Conservation (phyloP, 2,329 filamentous ascomycete species). For the Fusarium cyanostomum region DNA sequence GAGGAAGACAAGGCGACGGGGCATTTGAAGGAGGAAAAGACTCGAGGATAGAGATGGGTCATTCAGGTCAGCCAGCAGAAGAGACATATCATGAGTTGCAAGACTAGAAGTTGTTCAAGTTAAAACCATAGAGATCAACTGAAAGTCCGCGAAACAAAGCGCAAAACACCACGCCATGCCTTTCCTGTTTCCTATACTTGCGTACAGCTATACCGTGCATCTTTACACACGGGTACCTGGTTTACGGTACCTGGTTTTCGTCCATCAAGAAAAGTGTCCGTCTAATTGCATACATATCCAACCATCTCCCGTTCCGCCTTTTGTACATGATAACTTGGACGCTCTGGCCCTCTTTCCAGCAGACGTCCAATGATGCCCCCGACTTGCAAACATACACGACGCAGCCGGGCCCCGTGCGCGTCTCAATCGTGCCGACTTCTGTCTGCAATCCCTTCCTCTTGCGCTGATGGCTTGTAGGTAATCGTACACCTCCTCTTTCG, state of each 20-base stretch:
- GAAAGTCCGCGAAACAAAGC: slow-evolving; percentile 7
- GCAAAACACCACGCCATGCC: slow-evolving; percentile 17
- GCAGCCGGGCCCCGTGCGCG: slow-evolving; percentile 5
- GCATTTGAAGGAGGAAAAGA: background rate
- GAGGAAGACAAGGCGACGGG: too few relatives aligned
- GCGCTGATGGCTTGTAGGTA: background rate
- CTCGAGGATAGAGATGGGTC: background rate
- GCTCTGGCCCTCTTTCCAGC: background rate
- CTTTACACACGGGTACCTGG: slow-evolving; percentile 7
- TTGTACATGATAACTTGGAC: slow-evolving; percentile 16
- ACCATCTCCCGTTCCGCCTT: slow-evolving; percentile 20
- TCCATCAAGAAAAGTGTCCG: background rate
- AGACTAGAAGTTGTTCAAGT: background rate
- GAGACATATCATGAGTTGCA: background rate
- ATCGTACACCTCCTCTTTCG: slow-evolving; percentile 20
- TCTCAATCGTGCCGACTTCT: background rate
- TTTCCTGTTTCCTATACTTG: slow-evolving; percentile 9
- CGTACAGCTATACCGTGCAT: background rate
- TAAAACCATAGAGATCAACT: background rate
- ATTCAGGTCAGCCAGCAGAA: too few relatives aligned
- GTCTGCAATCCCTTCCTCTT: background rate
- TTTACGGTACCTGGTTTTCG: slow-evolving; percentile 6
- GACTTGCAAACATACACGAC: background rate
- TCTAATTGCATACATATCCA: slow-evolving; percentile 6
- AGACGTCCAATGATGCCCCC: background rate